Percentiles rank a stretch among this genome's conserved stretches.
phyloP scores from a whole-genome alignment of 306 rosid genomes.

The Herpetospermum pedunculosum region DNA sequence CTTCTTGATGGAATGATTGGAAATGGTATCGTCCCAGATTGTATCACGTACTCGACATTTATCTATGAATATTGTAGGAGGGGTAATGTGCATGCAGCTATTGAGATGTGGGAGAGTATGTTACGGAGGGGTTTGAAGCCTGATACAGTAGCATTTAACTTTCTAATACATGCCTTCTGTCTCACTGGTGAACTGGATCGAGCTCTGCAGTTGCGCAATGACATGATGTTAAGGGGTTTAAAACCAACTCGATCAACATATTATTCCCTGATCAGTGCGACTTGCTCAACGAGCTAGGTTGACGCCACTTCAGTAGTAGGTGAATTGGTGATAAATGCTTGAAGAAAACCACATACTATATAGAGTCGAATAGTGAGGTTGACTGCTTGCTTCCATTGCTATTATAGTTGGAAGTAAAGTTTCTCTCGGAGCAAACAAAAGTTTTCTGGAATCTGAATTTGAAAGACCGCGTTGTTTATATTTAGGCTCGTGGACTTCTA shows the following conservation, averaged over 20 bases:
- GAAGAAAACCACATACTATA: background rate
- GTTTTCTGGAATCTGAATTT: too few species aligned
- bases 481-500: background rate
- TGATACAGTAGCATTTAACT: conserved; percentile 57
- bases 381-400: background rate
- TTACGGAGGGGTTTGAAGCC: conserved; percentile 68
- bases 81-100: conserved; percentile 55
- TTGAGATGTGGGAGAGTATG: conserved; percentile 68
- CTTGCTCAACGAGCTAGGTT: conserved; percentile 16
- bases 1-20: conserved; percentile 53
- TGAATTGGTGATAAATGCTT: background rate
- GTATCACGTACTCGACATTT: conserved; percentile 76
- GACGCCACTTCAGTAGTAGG: background rate
- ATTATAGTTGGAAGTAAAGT: background rate
- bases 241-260: conserved; percentile 31
- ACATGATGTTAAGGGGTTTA: conserved; percentile 60
- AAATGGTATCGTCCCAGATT: conserved; percentile 61
- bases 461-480: background rate
- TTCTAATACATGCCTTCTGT: conserved; percentile 77
- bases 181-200: conserved; percentile 53
- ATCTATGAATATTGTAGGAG: conserved; percentile 62
- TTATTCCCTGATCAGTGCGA: conserved; percentile 20
- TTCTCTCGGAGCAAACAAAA: background rate
- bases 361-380: background rate
- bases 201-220: conserved; percentile 77